Conservation (phyloP, 352 stramenopile genomes). For the Globisporangium parvum region DNA sequence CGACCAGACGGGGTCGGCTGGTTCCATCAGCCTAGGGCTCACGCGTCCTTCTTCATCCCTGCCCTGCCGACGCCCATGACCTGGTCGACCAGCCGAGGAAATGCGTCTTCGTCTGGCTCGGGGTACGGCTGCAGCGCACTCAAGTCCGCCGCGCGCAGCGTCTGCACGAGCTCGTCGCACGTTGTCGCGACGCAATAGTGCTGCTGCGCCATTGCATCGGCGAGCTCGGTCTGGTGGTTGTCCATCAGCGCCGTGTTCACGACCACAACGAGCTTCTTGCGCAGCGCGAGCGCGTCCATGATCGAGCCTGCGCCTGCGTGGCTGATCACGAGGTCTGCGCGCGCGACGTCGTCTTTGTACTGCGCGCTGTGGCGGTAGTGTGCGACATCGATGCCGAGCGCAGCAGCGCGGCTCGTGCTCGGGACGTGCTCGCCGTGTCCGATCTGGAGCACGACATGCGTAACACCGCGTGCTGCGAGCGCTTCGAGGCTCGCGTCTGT, state of each 20-base stretch:
- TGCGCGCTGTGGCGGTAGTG: conserved; percentile 90
- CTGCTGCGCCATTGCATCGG: conserved; percentile 83
- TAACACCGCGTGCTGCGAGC: conserved; percentile 54
- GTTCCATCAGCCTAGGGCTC: too few species aligned
- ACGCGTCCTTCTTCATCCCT: not conserved
- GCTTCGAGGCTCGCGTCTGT: conserved; percentile 43
- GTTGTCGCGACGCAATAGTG: conserved; percentile 56
- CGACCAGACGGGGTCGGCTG: too few species aligned
- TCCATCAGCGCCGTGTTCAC: conserved; percentile 96
- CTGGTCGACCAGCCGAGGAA: conserved; percentile 58
- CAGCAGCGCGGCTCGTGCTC: conserved; percentile 9
- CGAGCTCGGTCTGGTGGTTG: conserved; percentile 96
- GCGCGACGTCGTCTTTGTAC: conserved; percentile 86
- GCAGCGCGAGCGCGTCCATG: conserved; percentile 84
- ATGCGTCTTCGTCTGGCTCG: conserved; percentile 47
- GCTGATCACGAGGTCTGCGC: conserved; percentile 91
- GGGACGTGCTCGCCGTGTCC: conserved; percentile 60
- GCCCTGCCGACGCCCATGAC: conserved; percentile 19
- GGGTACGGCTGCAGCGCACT: conserved; percentile 46
- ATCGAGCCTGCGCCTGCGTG: conserved; percentile 93
- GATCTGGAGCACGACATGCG: conserved; percentile 74
- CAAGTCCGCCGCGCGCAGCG: conserved; percentile 36
- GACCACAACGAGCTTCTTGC: conserved; percentile 89
- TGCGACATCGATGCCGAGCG: conserved; percentile 31
- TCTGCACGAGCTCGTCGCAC: conserved; percentile 24